These are phyloP conservation scores for Eutreptiella sp. DNA, from an alignment of 208 protist species.

Conservation along the genomic window DNA sequence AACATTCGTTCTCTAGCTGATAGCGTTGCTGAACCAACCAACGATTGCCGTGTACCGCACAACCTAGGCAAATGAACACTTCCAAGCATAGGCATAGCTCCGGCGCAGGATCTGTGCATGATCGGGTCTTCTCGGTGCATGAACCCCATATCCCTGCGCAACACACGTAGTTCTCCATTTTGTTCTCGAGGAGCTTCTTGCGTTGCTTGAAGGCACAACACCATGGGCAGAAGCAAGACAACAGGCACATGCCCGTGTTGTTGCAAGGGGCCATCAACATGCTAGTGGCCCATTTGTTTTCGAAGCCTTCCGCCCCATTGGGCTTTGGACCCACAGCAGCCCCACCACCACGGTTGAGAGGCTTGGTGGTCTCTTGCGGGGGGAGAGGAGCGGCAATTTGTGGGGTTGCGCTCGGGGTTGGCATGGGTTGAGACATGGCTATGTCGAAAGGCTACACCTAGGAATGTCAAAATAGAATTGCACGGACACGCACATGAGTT, in stretches of 20 bases:
- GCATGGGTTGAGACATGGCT: too few relatives aligned
- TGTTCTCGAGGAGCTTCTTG: constrained; percentile 42
- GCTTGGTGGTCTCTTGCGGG: too few relatives aligned
- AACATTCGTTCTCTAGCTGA: constrained; percentile 45
- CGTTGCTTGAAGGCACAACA: constrained; percentile 52
- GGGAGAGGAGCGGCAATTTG: too few relatives aligned
- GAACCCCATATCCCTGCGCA: constrained; percentile 50
- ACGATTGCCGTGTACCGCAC: constrained; percentile 52
- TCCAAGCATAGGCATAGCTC: constrained; percentile 48
- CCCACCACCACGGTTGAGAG: too few relatives aligned
- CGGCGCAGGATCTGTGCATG: constrained; percentile 34
- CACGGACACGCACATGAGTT: too few relatives aligned
- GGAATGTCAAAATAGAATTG: too few relatives aligned
- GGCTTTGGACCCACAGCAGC: too few relatives aligned
- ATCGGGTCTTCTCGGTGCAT: constrained; percentile 23
- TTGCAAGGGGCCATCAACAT: constrained; percentile 37
- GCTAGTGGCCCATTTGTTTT: constrained; percentile 37
- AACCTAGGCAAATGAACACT: constrained; percentile 40
- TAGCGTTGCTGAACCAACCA: constrained; percentile 61
- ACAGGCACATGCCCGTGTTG: constrained; percentile 42
- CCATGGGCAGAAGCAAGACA: constrained; percentile 47
- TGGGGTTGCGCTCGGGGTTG: too few relatives aligned
- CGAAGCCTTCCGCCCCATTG: constrained; percentile 33
- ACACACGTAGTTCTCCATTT: constrained; percentile 51
- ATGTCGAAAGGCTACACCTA: too few relatives aligned